Conservation (phyloP, 257 asterid genomes). For the Penstemon barbatus region DNA sequence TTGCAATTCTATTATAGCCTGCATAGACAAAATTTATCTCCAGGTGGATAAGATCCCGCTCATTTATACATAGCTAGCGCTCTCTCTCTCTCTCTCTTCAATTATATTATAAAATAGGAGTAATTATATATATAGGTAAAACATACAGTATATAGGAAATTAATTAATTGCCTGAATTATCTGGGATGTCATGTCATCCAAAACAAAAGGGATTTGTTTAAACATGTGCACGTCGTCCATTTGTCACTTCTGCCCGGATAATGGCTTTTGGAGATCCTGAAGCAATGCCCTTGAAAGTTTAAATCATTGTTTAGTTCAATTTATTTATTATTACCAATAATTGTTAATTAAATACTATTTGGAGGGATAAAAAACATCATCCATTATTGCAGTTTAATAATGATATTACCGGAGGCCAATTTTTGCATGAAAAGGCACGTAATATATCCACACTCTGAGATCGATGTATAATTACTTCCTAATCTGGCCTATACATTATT, state of each 20-base stretch:
- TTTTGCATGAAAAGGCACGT: conserved; percentile 31
- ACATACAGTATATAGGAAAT: neutral
- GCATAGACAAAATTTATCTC: too few species aligned
- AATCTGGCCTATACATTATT: too few species aligned
- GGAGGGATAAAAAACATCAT: neutral
- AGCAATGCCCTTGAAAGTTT: conserved; percentile 11
- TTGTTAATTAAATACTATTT: conserved; percentile 27
- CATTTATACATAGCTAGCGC: too few species aligned
- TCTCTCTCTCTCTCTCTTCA: too few species aligned
- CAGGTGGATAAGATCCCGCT: too few species aligned
- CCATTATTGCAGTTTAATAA: neutral
- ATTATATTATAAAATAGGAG: too few species aligned
- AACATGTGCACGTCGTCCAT: conserved; percentile 18
- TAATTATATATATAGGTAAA: neutral
- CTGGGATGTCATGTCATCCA: conserved; percentile 24
- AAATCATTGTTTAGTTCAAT: conserved; percentile 15
- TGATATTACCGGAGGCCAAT: conserved; percentile 27
- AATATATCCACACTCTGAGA: conserved; percentile 20
- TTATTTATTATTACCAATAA: conserved; percentile 34
- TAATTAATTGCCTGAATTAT: conserved; percentile 5
- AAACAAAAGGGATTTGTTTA: conserved; percentile 6
- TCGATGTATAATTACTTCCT: too few species aligned
- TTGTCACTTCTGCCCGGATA: conserved; percentile 31
- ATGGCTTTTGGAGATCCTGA: conserved; percentile 48
- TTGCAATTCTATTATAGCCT: too few species aligned